Percentiles rank a stretch among this genome's conserved stretches.
Evolutionary conservation across 768 basidiomycete genomes (phyloP).

Genomic region (Terana coerulea): DNA sequence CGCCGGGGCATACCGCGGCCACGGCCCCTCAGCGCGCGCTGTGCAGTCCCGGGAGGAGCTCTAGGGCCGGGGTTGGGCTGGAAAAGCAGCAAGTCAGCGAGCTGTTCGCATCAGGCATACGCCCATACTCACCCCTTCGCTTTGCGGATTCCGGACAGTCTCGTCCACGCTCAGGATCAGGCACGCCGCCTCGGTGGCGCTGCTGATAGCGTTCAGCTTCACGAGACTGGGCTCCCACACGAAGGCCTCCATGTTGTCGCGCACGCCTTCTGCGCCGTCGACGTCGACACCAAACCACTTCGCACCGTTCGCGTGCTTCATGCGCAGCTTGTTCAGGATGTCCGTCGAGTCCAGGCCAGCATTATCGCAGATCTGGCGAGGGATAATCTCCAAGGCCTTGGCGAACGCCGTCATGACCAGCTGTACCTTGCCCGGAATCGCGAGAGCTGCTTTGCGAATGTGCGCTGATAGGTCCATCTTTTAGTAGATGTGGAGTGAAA

Average conservation of each 20-base stretch:
- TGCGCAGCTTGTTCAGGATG: constrained; percentile 93
- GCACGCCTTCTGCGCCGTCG: constrained; percentile 81
- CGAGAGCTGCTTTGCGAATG: constrained; percentile 85
- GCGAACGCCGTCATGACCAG: constrained; percentile 94
- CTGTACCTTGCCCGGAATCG: constrained; percentile 94
- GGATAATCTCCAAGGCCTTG: constrained; percentile 95
- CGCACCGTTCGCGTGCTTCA: constrained; percentile 88
- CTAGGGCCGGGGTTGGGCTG: constrained; percentile 82
- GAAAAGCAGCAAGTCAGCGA: constrained; percentile 17
- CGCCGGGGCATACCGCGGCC: constrained; percentile 81
- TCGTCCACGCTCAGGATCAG: constrained; percentile 96
- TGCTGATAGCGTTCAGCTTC: constrained; percentile 92
- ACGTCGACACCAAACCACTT: constrained; percentile 95
- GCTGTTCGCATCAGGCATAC: neutral
- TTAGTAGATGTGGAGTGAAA: too few species aligned
- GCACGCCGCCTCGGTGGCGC: constrained; percentile 95
- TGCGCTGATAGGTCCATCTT: constrained; percentile 98
- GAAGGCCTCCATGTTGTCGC: constrained; percentile 96
- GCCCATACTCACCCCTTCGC: constrained; percentile 64
- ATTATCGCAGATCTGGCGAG: constrained; percentile 97
- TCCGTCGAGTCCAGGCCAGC: constrained; percentile 98
- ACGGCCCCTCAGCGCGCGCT: constrained; percentile 80
- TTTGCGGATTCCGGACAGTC: constrained; percentile 94
- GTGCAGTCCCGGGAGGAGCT: constrained; percentile 89
- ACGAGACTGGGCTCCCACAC: constrained; percentile 98